phyloP scores from a whole-genome alignment of 2,329 filamentous ascomycete species.

The Hyphodiscus sp. region DNA sequence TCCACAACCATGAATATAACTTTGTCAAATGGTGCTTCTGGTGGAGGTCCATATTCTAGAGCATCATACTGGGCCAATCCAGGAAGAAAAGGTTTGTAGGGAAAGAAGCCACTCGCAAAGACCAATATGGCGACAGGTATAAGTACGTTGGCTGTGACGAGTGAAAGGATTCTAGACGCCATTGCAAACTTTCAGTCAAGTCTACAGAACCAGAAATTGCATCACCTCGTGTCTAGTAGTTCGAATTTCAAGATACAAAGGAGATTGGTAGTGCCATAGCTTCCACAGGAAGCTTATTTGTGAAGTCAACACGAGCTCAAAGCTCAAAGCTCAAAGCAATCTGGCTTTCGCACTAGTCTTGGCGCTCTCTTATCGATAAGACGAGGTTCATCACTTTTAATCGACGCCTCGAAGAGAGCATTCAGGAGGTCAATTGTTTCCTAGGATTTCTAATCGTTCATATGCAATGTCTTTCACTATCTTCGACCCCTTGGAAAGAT shows the following conservation, averaged over 20 bases:
- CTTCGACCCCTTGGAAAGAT: conserved; percentile 9
- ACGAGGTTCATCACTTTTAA: background rate
- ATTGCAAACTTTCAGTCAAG: conserved; percentile 14
- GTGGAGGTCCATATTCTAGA: conserved; percentile 47
- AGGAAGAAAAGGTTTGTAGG: conserved; percentile 89
- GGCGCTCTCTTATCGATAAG: background rate
- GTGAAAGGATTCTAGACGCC: conserved; percentile 30
- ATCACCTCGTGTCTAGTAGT: background rate
- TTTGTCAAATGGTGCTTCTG: conserved; percentile 73
- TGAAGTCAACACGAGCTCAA: conserved; percentile 2
- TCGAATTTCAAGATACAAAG: background rate
- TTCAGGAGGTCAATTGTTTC: background rate
- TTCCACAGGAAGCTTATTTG: background rate
- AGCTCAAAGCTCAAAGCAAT: conserved; percentile 10
- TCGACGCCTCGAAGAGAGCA: background rate
- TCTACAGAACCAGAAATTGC: conserved; percentile 1
- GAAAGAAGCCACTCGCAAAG: conserved; percentile 92
- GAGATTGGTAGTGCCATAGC: conserved; percentile 15
- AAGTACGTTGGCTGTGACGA: conserved; percentile 66
- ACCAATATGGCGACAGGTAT: conserved; percentile 67
- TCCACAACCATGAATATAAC: conserved; percentile 98
- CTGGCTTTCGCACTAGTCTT: conserved; percentile 1
- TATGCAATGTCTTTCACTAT: background rate
- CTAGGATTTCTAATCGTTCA: background rate
- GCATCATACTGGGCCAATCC: conserved; percentile 68